phyloP scores from a whole-genome alignment of 2,329 filamentous ascomycete species.

The Ceratocystis lukuohia region DNA sequence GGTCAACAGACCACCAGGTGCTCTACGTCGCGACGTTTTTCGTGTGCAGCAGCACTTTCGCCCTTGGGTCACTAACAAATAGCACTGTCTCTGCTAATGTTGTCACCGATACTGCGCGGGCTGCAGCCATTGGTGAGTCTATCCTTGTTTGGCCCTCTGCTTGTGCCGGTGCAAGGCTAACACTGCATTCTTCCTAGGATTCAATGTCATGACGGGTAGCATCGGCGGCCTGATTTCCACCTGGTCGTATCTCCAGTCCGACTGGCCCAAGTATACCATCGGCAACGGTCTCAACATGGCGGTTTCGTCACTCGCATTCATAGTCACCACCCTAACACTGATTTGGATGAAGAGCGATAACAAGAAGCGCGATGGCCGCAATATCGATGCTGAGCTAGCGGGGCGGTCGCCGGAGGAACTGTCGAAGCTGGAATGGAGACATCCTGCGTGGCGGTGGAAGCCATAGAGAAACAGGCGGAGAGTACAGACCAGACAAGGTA shows the following conservation, averaged over 20 bases:
- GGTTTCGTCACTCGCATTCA: slow-evolving; percentile 41
- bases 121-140: slow-evolving; percentile 44
- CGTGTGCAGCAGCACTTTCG: slow-evolving; percentile 46
- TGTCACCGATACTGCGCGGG: slow-evolving; percentile 50
- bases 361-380: slow-evolving; percentile 39
- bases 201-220: slow-evolving; percentile 49
- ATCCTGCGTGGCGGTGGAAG: slow-evolving; percentile 52
- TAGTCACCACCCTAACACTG: slow-evolving; percentile 37
- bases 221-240: slow-evolving; percentile 49
- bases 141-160: background rate
- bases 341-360: slow-evolving; percentile 54
- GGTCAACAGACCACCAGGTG: slow-evolving; percentile 31
- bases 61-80: slow-evolving; percentile 48
- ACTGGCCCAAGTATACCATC: slow-evolving; percentile 52
- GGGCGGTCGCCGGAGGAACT: slow-evolving; percentile 42
- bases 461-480: slow-evolving; percentile 17
- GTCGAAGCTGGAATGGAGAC: slow-evolving; percentile 52
- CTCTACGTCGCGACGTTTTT: slow-evolving; percentile 53
- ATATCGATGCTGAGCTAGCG: slow-evolving; percentile 43
- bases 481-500: no score
- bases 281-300: slow-evolving; percentile 60
- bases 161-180: background rate
- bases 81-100: slow-evolving; percentile 52
- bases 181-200: background rate
- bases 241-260: slow-evolving; percentile 49